Evolutionary conservation across 2,329 filamentous ascomycete genomes (phyloP).

Genomic region (Monosporascus sp.): DNA sequence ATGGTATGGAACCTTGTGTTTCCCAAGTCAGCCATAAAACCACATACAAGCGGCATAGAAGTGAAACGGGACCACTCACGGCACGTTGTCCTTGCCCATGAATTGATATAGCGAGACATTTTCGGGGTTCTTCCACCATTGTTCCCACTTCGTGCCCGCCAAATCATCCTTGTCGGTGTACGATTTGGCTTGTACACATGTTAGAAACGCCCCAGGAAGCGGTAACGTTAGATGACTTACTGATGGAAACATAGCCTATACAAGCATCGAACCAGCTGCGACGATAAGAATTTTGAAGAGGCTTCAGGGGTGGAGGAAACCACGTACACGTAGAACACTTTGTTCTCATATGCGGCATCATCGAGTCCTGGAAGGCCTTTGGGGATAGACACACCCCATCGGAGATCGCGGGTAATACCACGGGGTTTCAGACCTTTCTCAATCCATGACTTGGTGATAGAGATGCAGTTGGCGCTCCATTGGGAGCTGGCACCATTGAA

Average conservation of each 20-base stretch:
- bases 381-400: constrained; percentile 65
- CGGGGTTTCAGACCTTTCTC: constrained; percentile 79
- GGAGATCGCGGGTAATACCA: constrained; percentile 87
- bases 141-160: constrained; percentile 64
- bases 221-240: no score
- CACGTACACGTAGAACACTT: constrained; percentile 73
- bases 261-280: constrained; percentile 69
- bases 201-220: no score
- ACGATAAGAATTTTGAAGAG: neutral
- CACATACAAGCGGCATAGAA: neutral
- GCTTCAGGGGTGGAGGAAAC: neutral
- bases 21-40: neutral
- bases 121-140: constrained; percentile 91
- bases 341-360: constrained; percentile 40
- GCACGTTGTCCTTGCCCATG: constrained; percentile 85
- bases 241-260: constrained; percentile 90
- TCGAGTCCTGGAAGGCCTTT: constrained; percentile 35
- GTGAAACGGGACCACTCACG: constrained; percentile 9
- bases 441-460: constrained; percentile 72
- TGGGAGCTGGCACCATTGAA: constrained; percentile 37
- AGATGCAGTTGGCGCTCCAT: constrained; percentile 52
- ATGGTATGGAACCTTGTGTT: constrained; percentile 68
- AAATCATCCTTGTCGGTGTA: constrained; percentile 59
- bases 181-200: constrained; percentile 50
- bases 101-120: constrained; percentile 89